Percentiles rank a stretch among this genome's conserved stretches.
Conservation (phyloP, 805 yeast genomes). For the Sporopachydermia quercuum region DNA sequence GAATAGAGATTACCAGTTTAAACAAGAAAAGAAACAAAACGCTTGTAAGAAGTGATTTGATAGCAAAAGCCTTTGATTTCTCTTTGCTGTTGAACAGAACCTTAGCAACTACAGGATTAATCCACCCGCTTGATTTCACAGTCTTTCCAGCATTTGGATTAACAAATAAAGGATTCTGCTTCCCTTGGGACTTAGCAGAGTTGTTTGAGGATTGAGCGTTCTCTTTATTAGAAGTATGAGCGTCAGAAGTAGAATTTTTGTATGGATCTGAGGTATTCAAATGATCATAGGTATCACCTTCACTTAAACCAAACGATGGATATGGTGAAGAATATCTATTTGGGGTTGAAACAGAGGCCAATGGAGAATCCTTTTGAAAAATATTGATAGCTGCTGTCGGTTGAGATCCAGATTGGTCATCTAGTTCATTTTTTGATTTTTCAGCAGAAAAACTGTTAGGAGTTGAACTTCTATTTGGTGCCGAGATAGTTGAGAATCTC, state of each 20-base stretch:
- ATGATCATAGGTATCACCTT: no score
- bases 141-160: conserved; percentile 45
- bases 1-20: background rate
- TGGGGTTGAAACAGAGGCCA: background rate
- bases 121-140: conserved; percentile 44
- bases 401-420: background rate
- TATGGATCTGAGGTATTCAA: no score
- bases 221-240: no score
- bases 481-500: background rate
- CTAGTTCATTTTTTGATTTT: background rate
- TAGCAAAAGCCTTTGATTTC: background rate
- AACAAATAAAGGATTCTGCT: no score
- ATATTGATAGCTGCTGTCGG: background rate
- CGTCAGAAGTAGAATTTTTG: no score
- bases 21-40: background rate
- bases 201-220: no score
- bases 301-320: background rate
- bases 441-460: background rate
- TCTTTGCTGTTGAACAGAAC: background rate
- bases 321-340: background rate
- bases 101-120: background rate
- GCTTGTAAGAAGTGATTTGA: background rate
- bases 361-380: background rate
- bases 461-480: background rate
- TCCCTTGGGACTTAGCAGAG: no score